Evolutionary conservation across 257 asterid genomes (phyloP), one percentile per base, ranked within the genome.

Genomic region (Lavandula angustifolia): DNA sequence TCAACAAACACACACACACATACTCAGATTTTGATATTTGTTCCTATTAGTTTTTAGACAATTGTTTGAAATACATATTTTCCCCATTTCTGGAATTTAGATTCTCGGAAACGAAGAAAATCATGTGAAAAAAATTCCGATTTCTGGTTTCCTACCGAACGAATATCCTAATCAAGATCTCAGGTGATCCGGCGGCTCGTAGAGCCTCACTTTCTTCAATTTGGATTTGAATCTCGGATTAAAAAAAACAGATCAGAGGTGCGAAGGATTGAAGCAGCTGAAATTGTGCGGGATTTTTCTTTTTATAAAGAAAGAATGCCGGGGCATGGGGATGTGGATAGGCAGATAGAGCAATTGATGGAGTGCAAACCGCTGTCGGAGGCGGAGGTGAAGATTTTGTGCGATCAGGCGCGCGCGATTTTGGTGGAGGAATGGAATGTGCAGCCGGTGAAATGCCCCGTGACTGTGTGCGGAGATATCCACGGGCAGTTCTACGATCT

Each of bases 381-480:
- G 78, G 82, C 85, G 73, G 98, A 91, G 88, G 98, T 91, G 79
- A 88, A 80, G 73, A 27, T 65, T 70, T 69, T 91, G 73, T 91
- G 96, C 82, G 96, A 91, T 74, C 96, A 88, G 66, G 96, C 98
- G 40, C 81, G 95, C 61, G 88, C 87, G 73, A 84, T 91, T 76
- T 78, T 91, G 70, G 96, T 91, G 68, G 98, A 91, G 76, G 98
- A 91, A 74, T 81, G 96, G 96, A 91, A 91, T 62, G 98, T 91
- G 69, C 98, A 91, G 82, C 98, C 98, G 77, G 98, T 91, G 64
- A 91, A 88, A 80, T 91, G 98, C 67, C 98, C 96, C 22, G 96
- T 91, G 2, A 91, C 98, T 38, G 95, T 91, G 57, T 91, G 97
- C 79, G 97, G 97, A 0, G 97, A 91, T 56, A 91, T 91, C 62